Conservation (phyloP, 2,329 filamentous ascomycete genomes). For the Pestalotiopsis sp. region DNA sequence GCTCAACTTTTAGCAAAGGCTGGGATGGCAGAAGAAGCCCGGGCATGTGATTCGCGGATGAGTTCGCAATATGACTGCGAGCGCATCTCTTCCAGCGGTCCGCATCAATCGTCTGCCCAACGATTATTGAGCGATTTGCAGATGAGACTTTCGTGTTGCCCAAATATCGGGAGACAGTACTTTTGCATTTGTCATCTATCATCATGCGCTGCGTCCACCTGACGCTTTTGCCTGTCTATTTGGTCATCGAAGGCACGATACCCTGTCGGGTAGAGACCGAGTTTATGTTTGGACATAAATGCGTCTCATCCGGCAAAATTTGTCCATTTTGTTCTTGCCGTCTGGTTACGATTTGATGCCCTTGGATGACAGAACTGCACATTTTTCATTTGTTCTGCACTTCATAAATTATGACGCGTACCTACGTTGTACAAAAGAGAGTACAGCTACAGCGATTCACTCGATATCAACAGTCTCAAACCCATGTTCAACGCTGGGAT, state of each 20-base stretch:
- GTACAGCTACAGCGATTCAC: background rate
- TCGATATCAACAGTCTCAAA: background rate
- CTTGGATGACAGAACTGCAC: constrained; percentile 3
- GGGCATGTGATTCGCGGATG: background rate
- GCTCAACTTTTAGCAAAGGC: constrained; percentile 52
- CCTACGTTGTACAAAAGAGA: background rate
- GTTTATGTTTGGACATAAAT: background rate
- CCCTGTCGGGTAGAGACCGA: background rate
- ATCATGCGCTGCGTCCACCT: background rate
- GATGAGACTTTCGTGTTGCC: background rate
- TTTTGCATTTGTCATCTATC: background rate
- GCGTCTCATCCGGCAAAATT: background rate
- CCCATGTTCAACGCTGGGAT: background rate
- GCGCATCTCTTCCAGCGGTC: constrained; percentile 4
- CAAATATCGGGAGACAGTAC: background rate
- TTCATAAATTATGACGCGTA: constrained; percentile 1
- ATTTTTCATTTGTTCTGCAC: constrained; percentile 5
- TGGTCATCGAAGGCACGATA: constrained; percentile 10
- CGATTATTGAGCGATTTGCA: background rate
- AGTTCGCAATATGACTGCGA: constrained; percentile 1
- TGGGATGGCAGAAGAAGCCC: background rate
- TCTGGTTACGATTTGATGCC: constrained; percentile 6
- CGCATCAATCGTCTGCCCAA: background rate
- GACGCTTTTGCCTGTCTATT: background rate
- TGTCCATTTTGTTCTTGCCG: background rate